Percentiles rank a stretch among this genome's conserved stretches.
Evolutionary conservation across 441 rosid genomes (phyloP).

Genomic region (Breynia disticha): DNA sequence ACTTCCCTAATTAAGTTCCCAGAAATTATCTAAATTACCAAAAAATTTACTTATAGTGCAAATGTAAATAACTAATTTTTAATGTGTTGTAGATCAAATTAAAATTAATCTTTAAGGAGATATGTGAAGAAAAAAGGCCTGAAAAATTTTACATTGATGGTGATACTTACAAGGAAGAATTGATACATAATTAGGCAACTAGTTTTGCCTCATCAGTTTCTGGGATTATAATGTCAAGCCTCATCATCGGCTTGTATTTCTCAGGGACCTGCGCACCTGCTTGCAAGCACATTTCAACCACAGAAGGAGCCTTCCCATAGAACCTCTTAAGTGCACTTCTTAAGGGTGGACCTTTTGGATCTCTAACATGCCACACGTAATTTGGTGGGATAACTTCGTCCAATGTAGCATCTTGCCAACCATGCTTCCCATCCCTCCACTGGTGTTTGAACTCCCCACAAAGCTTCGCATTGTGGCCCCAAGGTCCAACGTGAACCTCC

Average conservation of each 20-base stretch:
- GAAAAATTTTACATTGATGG: constrained; percentile 1
- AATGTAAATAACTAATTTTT: too few species aligned
- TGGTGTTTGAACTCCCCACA: constrained; percentile 73
- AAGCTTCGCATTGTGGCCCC: constrained; percentile 81
- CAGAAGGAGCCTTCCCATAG: constrained; percentile 67
- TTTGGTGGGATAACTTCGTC: constrained; percentile 75
- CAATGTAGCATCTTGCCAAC: constrained; percentile 67
- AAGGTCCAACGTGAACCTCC: constrained; percentile 71
- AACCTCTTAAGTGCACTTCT: constrained; percentile 49
- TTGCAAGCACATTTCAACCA: constrained; percentile 53
- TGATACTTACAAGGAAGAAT: constrained; percentile 1
- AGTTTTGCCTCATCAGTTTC: constrained; percentile 44
- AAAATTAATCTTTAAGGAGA: too few species aligned
- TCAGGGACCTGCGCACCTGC: constrained; percentile 51
- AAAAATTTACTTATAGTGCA: too few species aligned
- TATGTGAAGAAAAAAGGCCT: not conserved
- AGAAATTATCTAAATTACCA: too few species aligned
- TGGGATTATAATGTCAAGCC: constrained; percentile 66
- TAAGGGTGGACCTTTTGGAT: constrained; percentile 61
- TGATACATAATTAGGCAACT: constrained; percentile 31
- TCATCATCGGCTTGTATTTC: constrained; percentile 68
- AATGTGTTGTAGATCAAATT: too few species aligned
- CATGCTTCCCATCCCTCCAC: constrained; percentile 93
- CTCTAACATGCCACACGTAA: constrained; percentile 72
- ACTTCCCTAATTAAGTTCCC: too few species aligned